Conservation (phyloP, 225 moss, liverwort and hornwort genomes). For the Anthoceros angustus region DNA sequence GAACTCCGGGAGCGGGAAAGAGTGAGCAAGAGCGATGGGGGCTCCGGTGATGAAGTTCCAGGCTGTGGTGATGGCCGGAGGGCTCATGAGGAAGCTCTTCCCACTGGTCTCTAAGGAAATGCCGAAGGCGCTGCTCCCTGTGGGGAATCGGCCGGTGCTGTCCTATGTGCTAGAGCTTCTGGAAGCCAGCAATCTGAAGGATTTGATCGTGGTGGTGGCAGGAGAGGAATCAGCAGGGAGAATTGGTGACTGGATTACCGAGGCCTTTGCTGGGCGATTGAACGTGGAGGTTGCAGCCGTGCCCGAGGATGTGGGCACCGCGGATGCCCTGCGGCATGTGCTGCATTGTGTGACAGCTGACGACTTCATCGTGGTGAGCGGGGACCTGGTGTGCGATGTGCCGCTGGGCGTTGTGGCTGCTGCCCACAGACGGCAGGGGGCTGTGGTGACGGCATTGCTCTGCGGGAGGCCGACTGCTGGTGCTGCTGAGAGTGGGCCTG, state of each 20-base stretch:
- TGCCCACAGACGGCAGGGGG: constrained; percentile 69
- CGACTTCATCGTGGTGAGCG: constrained; percentile 85
- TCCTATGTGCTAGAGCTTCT: constrained; percentile 75
- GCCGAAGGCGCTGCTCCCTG: constrained; percentile 67
- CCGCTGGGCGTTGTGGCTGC: constrained; percentile 78
- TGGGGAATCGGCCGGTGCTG: constrained; percentile 79
- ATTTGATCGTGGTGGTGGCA: constrained; percentile 62
- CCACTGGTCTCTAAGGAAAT: constrained; percentile 72
- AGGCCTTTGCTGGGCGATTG: constrained; percentile 69
- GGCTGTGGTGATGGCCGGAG: constrained; percentile 68
- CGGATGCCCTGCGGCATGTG: constrained; percentile 71
- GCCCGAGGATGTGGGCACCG: constrained; percentile 71
- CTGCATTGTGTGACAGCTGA: constrained; percentile 76
- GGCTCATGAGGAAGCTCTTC: constrained; percentile 58
- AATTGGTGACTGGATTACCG: constrained; percentile 71
- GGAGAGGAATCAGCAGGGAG: constrained; percentile 65
- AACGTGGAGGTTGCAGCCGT: constrained; percentile 67
- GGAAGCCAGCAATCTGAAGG: constrained; percentile 74
- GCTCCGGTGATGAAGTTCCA: constrained; percentile 55
- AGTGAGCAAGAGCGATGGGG: neutral
- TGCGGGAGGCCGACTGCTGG: constrained; percentile 48
- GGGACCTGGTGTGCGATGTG: constrained; percentile 76
- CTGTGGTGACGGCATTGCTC: constrained; percentile 65
- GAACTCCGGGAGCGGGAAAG: neutral
- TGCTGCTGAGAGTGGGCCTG: constrained; percentile 43